phyloP scores from a whole-genome alignment of 805 yeast species.

The Lipomyces mesembrius region DNA sequence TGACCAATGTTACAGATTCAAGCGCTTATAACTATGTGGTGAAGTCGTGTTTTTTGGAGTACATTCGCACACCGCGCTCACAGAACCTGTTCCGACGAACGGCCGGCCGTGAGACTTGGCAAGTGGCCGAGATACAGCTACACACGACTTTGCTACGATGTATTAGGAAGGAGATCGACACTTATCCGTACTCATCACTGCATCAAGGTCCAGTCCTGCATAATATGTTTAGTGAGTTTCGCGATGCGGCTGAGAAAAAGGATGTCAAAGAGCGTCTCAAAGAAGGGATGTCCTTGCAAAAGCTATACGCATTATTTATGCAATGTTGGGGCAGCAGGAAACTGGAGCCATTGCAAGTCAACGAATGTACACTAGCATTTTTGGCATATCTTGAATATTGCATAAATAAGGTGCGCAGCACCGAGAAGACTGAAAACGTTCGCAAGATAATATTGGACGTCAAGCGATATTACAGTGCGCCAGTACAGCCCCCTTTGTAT shows the following conservation, averaged over 20 bases:
- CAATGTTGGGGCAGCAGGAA: background rate
- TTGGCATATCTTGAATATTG: constrained; percentile 20
- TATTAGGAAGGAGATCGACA: constrained; percentile 21
- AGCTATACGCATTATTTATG: constrained; percentile 15
- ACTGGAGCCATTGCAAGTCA: constrained; percentile 2
- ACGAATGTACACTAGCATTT: constrained; percentile 19
- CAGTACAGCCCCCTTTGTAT: constrained; percentile 18
- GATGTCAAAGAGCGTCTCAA: constrained; percentile 21
- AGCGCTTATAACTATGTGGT: constrained; percentile 25
- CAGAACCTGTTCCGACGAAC: constrained; percentile 9
- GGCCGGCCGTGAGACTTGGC: constrained; percentile 1
- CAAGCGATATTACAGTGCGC: constrained; percentile 4
- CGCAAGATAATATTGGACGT: constrained; percentile 1
- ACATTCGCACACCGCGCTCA: constrained; percentile 16
- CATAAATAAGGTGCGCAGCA: constrained; percentile 16
- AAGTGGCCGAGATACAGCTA: constrained; percentile 5
- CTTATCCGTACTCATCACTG: constrained; percentile 10
- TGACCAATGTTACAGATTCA: constrained; percentile 10
- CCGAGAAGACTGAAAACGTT: constrained; percentile 11
- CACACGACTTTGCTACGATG: constrained; percentile 12
- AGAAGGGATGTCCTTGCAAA: constrained; percentile 16
- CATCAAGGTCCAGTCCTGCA: constrained; percentile 2
- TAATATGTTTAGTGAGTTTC: constrained; percentile 19
- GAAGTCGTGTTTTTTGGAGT: constrained; percentile 22
- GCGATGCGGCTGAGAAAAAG: constrained; percentile 6